Conservation (phyloP, 805 yeast species). For the Candida dajiaensis region DNA sequence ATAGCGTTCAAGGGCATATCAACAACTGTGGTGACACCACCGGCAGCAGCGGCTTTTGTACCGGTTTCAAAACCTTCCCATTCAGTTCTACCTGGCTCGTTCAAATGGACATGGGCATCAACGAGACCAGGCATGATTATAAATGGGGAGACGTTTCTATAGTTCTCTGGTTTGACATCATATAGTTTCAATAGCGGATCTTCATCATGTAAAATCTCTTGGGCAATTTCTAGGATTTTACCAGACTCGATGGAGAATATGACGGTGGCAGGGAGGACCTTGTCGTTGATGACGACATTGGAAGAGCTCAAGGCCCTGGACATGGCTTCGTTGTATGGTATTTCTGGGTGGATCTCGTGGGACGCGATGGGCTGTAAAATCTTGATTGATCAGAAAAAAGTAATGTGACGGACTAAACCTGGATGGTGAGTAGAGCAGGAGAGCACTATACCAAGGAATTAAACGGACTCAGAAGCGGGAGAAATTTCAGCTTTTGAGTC, state of each 20-base stretch:
- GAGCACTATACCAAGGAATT: not conserved
- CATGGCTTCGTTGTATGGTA: not conserved
- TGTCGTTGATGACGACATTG: conserved; percentile 45
- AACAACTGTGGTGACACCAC: conserved; percentile 92
- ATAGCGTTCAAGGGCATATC: conserved; percentile 97
- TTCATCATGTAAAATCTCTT: conserved; percentile 29
- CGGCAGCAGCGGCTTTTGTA: conserved; percentile 88
- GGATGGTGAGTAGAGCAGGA: not conserved
- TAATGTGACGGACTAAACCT: too few species aligned
- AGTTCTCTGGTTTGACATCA: conserved; percentile 36
- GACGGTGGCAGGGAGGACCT: conserved; percentile 53
- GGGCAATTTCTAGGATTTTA: conserved; percentile 50
- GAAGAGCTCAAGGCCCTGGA: conserved; percentile 54
- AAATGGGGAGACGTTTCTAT: conserved; percentile 53
- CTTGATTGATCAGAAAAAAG: too few species aligned
- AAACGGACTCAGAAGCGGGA: not conserved
- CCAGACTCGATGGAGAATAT: conserved; percentile 53
- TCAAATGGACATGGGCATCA: conserved; percentile 90
- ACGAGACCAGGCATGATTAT: conserved; percentile 85
- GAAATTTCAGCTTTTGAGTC: not conserved
- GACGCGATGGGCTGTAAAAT: not conserved
- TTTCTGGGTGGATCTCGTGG: not conserved
- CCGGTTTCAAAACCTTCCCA: conserved; percentile 99
- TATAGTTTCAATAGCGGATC: conserved; percentile 38
- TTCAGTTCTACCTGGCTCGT: conserved; percentile 97